Percentiles rank a stretch among this genome's conserved stretches.
Evolutionary conservation across 2,329 filamentous ascomycete species (phyloP).

Genomic region (Phoma sp.): DNA sequence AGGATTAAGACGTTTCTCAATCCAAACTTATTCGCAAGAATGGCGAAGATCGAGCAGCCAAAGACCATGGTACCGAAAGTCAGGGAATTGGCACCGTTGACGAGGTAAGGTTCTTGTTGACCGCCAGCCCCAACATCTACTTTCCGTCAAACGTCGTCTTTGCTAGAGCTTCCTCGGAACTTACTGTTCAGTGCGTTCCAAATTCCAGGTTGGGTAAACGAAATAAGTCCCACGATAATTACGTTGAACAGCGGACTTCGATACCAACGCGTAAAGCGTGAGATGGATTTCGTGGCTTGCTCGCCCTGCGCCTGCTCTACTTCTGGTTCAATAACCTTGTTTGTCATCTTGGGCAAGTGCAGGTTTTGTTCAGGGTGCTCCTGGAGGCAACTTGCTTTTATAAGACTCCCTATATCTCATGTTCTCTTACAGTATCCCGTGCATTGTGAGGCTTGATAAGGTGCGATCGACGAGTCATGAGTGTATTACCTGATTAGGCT

Average conservation of each 20-base stretch:
- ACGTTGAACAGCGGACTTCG: slow-evolving; percentile 57
- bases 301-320: slow-evolving; percentile 9
- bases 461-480: not conserved
- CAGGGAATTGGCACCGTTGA: slow-evolving; percentile 53
- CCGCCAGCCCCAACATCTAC: slow-evolving; percentile 37
- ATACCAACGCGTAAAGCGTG: slow-evolving; percentile 42
- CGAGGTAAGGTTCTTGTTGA: slow-evolving; percentile 45
- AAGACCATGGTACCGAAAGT: slow-evolving; percentile 55
- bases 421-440: not conserved
- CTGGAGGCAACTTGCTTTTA: too few species aligned
- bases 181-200: slow-evolving; percentile 56
- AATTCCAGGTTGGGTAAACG: slow-evolving; percentile 56
- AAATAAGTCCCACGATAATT: slow-evolving; percentile 53
- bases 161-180: not conserved
- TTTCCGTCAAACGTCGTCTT: not conserved
- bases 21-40: slow-evolving; percentile 42
- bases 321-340: slow-evolving; percentile 25
- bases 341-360: slow-evolving; percentile 9
- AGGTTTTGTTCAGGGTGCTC: too few species aligned
- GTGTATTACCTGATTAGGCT: slow-evolving; percentile 1
- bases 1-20: slow-evolving; percentile 44
- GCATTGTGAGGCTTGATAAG: slow-evolving; percentile 1
- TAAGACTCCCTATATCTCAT: not conserved
- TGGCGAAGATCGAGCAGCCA: slow-evolving; percentile 33
- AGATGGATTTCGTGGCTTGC: slow-evolving; percentile 18